A percentile compares a stretch with the other conserved stretches of the same genome.
Conservation (phyloP, 1,139 yeast genomes). For the Geotrichum aggregatum region DNA sequence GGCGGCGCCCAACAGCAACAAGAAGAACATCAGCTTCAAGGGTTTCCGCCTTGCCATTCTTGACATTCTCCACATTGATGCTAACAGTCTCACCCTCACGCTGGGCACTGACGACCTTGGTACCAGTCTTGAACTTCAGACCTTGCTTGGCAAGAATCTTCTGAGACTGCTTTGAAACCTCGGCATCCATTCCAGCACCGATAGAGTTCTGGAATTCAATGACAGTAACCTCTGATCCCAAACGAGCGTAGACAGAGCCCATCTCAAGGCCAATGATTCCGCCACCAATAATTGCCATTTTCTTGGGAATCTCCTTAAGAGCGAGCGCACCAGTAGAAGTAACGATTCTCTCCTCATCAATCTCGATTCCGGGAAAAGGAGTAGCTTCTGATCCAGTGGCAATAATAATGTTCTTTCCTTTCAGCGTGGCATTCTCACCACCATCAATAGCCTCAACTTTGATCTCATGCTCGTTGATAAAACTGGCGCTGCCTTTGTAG, state of each 20-base stretch:
- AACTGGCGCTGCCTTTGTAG: conserved; percentile 89
- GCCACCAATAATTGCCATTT: conserved; percentile 92
- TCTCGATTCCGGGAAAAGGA: conserved; percentile 96
- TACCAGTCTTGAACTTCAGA: conserved; percentile 82
- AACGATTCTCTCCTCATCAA: conserved; percentile 96
- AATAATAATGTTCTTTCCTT: conserved; percentile 83
- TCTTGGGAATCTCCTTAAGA: conserved; percentile 86
- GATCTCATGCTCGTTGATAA: conserved; percentile 73
- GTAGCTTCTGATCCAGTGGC: conserved; percentile 99
- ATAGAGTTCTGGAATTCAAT: conserved; percentile 86
- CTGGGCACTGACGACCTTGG: conserved; percentile 83
- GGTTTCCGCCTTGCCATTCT: conserved; percentile 73
- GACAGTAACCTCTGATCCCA: conserved; percentile 93
- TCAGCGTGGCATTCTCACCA: conserved; percentile 58
- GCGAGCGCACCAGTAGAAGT: conserved; percentile 90
- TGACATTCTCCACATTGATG: conserved; percentile 84
- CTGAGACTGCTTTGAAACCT: conserved; percentile 85
- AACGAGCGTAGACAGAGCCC: conserved; percentile 96
- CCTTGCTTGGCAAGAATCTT: conserved; percentile 94
- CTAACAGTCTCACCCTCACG: conserved; percentile 91
- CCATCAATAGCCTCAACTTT: conserved; percentile 87
- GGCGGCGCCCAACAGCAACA: conserved; percentile 99
- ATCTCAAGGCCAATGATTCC: conserved; percentile 99
- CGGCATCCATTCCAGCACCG: conserved; percentile 97
- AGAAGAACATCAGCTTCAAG: conserved; percentile 87